phyloP scores from a whole-genome alignment of 2,329 filamentous ascomycete genomes.

The Botrytis galanthina region DNA sequence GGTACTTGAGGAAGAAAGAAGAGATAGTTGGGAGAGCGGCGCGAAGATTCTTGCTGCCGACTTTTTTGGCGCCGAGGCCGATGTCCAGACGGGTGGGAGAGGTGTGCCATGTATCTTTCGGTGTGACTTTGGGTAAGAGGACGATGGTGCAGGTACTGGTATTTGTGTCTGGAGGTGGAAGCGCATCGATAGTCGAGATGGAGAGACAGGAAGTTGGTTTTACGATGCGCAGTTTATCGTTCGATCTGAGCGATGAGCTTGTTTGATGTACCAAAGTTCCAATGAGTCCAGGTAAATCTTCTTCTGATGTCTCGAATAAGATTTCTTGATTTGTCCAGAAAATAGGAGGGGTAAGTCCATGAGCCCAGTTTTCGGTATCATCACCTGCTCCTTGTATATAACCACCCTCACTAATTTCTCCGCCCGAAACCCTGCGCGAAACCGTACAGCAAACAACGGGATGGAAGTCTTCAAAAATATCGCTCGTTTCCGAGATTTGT shows the following conservation, averaged over 20 bases:
- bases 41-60: slow-evolving; percentile 80
- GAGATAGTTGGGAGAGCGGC: slow-evolving; percentile 55
- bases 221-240: slow-evolving; percentile 24
- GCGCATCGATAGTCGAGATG: slow-evolving; percentile 27
- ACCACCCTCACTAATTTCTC: slow-evolving; percentile 66
- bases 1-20: slow-evolving; percentile 31
- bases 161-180: slow-evolving; percentile 13
- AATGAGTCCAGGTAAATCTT: slow-evolving; percentile 57
- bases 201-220: slow-evolving; percentile 35
- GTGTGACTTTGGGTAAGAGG: slow-evolving; percentile 46
- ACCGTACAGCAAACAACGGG: slow-evolving; percentile 84
- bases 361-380: slow-evolving; percentile 90
- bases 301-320: slow-evolving; percentile 64
- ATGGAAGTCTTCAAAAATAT: slow-evolving; percentile 58
- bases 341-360: slow-evolving; percentile 69
- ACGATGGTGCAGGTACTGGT: slow-evolving; percentile 38
- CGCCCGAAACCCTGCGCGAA: slow-evolving; percentile 67
- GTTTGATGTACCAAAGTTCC: slow-evolving; percentile 42
- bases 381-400: slow-evolving; percentile 96
- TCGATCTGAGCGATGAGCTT: neutral
- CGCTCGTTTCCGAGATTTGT: slow-evolving; percentile 41
- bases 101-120: slow-evolving; percentile 44
- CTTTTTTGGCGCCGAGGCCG: slow-evolving; percentile 68
- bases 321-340: slow-evolving; percentile 72
- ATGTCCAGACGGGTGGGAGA: slow-evolving; percentile 49